Evolutionary conservation across 495 filamentous ascomycete species (phyloP), one percentile per base, ranked within the genome.

Genomic region (Cladorrhinum samala): DNA sequence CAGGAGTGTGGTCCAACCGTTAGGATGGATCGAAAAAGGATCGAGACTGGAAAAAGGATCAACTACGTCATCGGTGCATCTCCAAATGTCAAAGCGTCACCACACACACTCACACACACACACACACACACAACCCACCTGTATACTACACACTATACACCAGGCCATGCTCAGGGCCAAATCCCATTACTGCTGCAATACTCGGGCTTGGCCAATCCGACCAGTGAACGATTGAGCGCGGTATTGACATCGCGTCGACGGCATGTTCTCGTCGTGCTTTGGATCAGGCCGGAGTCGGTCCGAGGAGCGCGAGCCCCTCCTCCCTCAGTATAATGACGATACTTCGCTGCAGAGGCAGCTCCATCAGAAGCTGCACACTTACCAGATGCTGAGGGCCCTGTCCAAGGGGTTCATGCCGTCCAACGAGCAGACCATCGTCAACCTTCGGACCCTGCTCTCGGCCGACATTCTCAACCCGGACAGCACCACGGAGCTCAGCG

Each of bases 341-440:
- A 95, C 90, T 8, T 68, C 77, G 19, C 74, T 89, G 46, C 89
- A 96, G 75, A 77, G 85, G 27, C 72, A 77, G 46, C 73, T 91
- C 40, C 88, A 91, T 61, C 82, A 87, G 64, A 96, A 95, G 72
- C 77, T 96, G 52, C 92, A 95, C 69, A 83, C 83, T 50, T 96
- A 95, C 65, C 90, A 95, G 72, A 93, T 95, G 88, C 56, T 88
- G 24, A 80, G 88, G 42, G 92, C 92, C 53, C 67, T 97, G 14
- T 79, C 81, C 14, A 83, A 90, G 56, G 92, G 92, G 1, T 96
- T 84, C 70, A 90, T 96, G 86, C 92, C 92, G 20, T 89, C 87
- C 2, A 96, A 85, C 8, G 89, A 95, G 57, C 92, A 97, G 63
- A 57, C 77, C 53, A 86, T 90, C 61, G 72, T 83, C 66, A 93